These are phyloP conservation scores for Juglanconis juglandina DNA, from an alignment of 2,329 filamentous ascomycete species.

Conservation along the genomic window DNA sequence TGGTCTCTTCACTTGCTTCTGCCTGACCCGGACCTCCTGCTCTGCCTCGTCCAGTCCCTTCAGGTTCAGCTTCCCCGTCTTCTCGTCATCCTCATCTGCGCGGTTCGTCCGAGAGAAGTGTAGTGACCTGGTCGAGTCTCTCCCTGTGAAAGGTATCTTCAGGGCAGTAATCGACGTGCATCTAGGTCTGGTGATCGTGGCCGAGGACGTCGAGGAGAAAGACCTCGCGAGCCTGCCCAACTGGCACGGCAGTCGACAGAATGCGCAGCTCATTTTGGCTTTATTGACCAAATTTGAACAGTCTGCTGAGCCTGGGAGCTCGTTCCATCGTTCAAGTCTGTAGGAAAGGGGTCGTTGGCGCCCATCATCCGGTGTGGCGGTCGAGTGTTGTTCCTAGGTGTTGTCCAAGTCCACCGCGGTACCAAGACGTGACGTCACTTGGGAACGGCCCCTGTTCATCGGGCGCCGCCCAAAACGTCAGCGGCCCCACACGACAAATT, in stretches of 20 bases:
- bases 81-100: constrained; percentile 22
- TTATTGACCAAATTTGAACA: not conserved
- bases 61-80: constrained; percentile 29
- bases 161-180: not conserved
- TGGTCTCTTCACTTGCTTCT: constrained; percentile 58
- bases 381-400: not conserved
- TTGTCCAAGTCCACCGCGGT: not conserved
- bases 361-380: not conserved
- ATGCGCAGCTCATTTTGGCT: constrained; percentile 22
- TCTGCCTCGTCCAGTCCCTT: constrained; percentile 34
- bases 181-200: not conserved
- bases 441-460: not conserved
- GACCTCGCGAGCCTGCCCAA: constrained; percentile 18
- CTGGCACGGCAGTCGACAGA: constrained; percentile 20
- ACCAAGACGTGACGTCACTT: constrained; percentile 2
- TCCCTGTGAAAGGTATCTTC: not conserved
- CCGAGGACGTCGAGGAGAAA: not conserved
- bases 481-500: not conserved
- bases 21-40: constrained; percentile 42
- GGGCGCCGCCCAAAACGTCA: not conserved
- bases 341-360: not conserved
- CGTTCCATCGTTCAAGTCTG: not conserved
- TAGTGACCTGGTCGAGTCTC: not conserved
- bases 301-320: not conserved
- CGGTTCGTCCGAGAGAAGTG: not conserved